phyloP scores from a whole-genome alignment of 1,139 yeast genomes.

The Candida neerlandica region DNA sequence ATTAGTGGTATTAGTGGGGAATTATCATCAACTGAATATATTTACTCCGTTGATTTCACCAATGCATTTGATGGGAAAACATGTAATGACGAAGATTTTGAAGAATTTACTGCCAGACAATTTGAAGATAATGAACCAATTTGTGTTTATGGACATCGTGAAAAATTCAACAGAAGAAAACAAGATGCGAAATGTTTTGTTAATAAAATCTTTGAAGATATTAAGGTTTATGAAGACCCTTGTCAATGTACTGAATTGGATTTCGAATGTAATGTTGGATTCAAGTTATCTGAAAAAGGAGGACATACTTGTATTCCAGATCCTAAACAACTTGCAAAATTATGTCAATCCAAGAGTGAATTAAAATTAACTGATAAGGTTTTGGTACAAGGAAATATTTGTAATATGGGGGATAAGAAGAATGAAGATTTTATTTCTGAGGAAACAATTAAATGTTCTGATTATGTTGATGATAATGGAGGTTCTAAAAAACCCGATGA shows the following conservation, averaged over 20 bases:
- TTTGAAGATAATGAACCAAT: conserved; percentile 48
- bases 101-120: conserved; percentile 65
- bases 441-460: conserved; percentile 36
- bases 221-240: conserved; percentile 54
- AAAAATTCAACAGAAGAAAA: conserved; percentile 69
- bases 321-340: conserved; percentile 25
- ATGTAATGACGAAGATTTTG: conserved; percentile 62
- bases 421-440: conserved; percentile 27
- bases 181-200: conserved; percentile 70
- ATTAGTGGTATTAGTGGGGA: conserved; percentile 48
- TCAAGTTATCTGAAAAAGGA: conserved; percentile 37
- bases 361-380: conserved; percentile 39
- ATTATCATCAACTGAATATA: conserved; percentile 19
- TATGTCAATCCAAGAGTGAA: conserved; percentile 29
- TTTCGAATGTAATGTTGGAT: conserved; percentile 74
- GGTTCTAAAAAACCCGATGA: conserved; percentile 25
- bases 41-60: conserved; percentile 62
- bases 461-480: conserved; percentile 27
- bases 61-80: conserved; percentile 55
- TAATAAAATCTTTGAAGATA: conserved; percentile 59
- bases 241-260: conserved; percentile 71
- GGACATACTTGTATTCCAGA: conserved; percentile 59
- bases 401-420: conserved; percentile 32
- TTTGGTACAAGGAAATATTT: conserved; percentile 53
- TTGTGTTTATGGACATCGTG: conserved; percentile 77